These are phyloP conservation scores for Trypanosoma platydactyli DNA, from an alignment of 208 protist genomes.

Conservation along the genomic window DNA sequence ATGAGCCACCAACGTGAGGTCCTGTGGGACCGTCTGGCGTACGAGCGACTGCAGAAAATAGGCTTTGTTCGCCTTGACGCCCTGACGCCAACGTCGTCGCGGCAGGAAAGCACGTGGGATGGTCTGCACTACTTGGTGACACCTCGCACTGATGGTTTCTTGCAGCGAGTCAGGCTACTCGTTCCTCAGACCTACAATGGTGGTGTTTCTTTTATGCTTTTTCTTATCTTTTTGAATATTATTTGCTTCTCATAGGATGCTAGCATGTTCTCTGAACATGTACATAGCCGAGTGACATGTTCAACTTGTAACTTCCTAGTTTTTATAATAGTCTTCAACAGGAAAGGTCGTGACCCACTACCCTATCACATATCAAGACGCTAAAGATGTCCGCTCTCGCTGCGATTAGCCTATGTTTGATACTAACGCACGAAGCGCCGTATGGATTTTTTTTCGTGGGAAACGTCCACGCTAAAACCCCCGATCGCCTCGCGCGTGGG, in stretches of 20 bases:
- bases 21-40: slow-evolving; percentile 28
- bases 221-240: slow-evolving; percentile 22
- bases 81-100: slow-evolving; percentile 12
- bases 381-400: too few species aligned
- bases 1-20: slow-evolving; percentile 21
- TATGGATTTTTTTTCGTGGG: too few species aligned
- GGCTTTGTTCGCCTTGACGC: slow-evolving; percentile 25
- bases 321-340: too few species aligned
- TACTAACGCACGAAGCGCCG: too few species aligned
- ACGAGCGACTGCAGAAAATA: slow-evolving; percentile 20
- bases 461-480: too few species aligned
- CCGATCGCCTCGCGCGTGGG: too few species aligned
- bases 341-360: too few species aligned
- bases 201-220: slow-evolving; percentile 21
- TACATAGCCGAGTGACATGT: too few species aligned
- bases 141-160: slow-evolving; percentile 11
- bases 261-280: too few species aligned
- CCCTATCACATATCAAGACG: too few species aligned
- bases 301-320: too few species aligned
- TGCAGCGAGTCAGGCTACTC: neutral
- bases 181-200: slow-evolving; percentile 4
- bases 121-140: slow-evolving; percentile 20
- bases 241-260: slow-evolving; percentile 16
- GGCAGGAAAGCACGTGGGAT: slow-evolving; percentile 30
- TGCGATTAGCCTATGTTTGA: too few species aligned